Evolutionary conservation across 2,329 filamentous ascomycete genomes (phyloP), one percentile per base, ranked within the genome.

Genomic region (Exophiala alcalophila): DNA sequence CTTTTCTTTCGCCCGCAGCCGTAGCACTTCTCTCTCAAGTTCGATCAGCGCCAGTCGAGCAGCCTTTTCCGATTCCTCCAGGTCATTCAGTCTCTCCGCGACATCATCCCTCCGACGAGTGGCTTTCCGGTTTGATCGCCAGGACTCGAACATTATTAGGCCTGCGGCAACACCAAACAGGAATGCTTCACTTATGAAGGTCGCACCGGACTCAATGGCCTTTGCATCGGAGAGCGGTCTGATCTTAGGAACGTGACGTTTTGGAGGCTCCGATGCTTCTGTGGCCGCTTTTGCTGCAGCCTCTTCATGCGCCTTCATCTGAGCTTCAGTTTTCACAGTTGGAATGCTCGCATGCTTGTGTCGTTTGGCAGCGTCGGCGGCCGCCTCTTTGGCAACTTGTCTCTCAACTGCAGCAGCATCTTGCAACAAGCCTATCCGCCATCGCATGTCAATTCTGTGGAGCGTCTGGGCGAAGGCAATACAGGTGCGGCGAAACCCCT

Each of bases 161-260:
- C 74, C 67, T 4, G 77, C 79, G 1, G 77, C 81, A 9, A 84
- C 81, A 3, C 72, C 55, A 54, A 84, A 84, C 26, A 85, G 70
- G 57, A 85, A 85, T 0, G 76, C 65, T 57, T 85, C 81, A 21
- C 78, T 78, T 34, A 82, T 81, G 56, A 85, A 84, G 50, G 81
- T 84, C 3, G 81, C 81, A 3, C 81, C 81, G 25, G 76, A 74
- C 58, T 85, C 81, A 40, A 85, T 84, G 0, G 81, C 81, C 55
- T 83, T 82, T 9, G 76, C 72, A 59, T 85, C 81, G 2, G 77
- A 78, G 8, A 85, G 66, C 5, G 81, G 81, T 30, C 80, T 68
- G 42, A 84, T 83, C 23, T 73, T 72, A 4, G 76, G 76, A 43
- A 67, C 67, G 18, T 61, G 65, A 27, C 41, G 35, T 47, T 74